Percentiles rank a stretch among this genome's conserved stretches.
These are phyloP conservation scores for Aureobasidium sp. DNA, from an alignment of 2,329 filamentous ascomycete genomes.

Conservation along the genomic window DNA sequence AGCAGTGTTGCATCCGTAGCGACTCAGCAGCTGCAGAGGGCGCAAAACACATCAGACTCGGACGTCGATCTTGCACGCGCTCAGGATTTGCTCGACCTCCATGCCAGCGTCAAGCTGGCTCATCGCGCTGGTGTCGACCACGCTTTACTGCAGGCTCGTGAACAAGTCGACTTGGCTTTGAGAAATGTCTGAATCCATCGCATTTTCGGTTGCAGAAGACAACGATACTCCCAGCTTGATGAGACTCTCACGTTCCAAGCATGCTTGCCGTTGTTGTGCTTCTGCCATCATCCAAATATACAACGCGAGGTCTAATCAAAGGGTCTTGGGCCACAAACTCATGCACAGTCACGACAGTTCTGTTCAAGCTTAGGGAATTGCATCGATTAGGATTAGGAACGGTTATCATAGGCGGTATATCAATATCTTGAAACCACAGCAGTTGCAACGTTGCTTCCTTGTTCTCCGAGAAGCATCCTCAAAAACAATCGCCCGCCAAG, in stretches of 20 bases:
- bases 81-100: constrained; percentile 48
- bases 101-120: constrained; percentile 46
- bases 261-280: not conserved
- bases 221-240: too few species aligned
- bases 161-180: constrained; percentile 32
- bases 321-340: too few species aligned
- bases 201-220: not conserved
- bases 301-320: not conserved
- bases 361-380: not conserved
- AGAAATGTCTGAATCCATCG: not conserved
- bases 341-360: not conserved
- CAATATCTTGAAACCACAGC: constrained; percentile 11
- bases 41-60: not conserved
- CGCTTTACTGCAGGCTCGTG: constrained; percentile 41
- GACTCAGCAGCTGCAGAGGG: constrained; percentile 3
- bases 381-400: constrained; percentile 4
- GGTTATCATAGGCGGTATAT: not conserved
- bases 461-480: constrained; percentile 3
- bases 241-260: too few species aligned
- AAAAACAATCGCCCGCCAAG: not conserved
- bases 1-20: constrained; percentile 9
- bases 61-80: constrained; percentile 47
- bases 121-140: constrained; percentile 39
- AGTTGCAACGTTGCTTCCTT: constrained; percentile 10
- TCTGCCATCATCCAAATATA: not conserved